Evolutionary conservation across 345 rosid species (phyloP), one percentile per base, ranked within the genome.

Genomic region (Bruguiera gymnorhiza): DNA sequence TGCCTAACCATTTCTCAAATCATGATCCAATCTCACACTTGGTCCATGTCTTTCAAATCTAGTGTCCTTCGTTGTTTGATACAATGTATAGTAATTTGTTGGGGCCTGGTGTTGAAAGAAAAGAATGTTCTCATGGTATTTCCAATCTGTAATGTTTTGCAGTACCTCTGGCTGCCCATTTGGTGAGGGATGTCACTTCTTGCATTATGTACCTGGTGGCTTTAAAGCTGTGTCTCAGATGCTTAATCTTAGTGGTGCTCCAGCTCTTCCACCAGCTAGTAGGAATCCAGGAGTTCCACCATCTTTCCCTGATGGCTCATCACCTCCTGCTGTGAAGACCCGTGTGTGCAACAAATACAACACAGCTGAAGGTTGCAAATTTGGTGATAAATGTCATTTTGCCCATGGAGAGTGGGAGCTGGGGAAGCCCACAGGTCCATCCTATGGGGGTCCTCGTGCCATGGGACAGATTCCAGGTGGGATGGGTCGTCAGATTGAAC

Each of bases 201-300:
- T 88, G 88, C 99, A 95, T 71, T 84, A 88, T 68, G 97, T 92
- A 72, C 99, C 99, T 5, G 98, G 99, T 66, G 99, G 99, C 69
- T 78, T 82, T 75, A 92, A 92, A 76, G 92, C 92, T 51, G 88
- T 86, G 46, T 73, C 92, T 19, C 99, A 88, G 81, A 78, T 92
- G 88, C 84, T 84, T 62, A 87, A 89, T 76, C 66, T 83, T 39
- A 82, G 89, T 66, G 55, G 73, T 73, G 78, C 48, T 69, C 86
- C 85, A 64, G 76, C 87, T 20, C 76, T 75, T 78, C 83, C 88
- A 56, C 85, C 86, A 23, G 76, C 83, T 24, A 56, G 86, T 51
- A 87, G 99, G 80, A 89, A 79, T 78, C 66, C 87, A 13, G 88
- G 79, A n/a, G 82, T 34, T 32, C 86, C 87, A 31, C 75, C 87